Evolutionary conservation across 139 green algal species (phyloP).

Genomic region (Volvox africanus): DNA sequence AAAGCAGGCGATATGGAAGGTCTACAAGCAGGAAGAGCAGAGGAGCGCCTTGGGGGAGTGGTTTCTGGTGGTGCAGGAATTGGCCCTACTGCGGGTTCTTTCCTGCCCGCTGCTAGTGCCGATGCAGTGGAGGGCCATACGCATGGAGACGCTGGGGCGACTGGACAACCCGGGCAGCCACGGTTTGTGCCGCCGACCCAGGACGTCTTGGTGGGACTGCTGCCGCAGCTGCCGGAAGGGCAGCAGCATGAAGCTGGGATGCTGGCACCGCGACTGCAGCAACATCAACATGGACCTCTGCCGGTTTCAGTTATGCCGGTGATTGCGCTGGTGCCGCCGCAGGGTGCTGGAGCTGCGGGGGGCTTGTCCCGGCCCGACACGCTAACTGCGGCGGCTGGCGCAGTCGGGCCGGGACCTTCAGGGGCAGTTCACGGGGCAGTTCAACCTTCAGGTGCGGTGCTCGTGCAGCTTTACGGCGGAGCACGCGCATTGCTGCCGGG

Average conservation of each 20-base stretch:
- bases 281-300: not conserved
- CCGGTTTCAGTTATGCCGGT: not conserved
- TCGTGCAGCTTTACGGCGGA: not conserved
- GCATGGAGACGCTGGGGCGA: too few relatives aligned
- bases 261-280: not conserved
- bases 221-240: not conserved
- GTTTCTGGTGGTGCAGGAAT: too few relatives aligned
- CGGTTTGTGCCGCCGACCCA: constrained; percentile 2
- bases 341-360: not conserved
- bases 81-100: too few relatives aligned
- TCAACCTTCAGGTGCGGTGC: not conserved
- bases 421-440: not conserved
- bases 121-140: too few relatives aligned
- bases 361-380: not conserved
- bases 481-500: not conserved
- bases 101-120: too few relatives aligned
- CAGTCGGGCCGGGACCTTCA: not conserved
- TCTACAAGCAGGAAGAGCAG: too few relatives aligned
- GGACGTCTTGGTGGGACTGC: not conserved
- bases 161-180: not conserved
- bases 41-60: too few relatives aligned
- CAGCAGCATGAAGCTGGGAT: not conserved
- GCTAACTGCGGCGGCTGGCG: not conserved
- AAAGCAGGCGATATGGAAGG: too few relatives aligned
- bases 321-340: not conserved